Base-by-base conservation (phyloP, 2,329 filamentous ascomycete species). In the Epichloe glyceriae region DNA sequence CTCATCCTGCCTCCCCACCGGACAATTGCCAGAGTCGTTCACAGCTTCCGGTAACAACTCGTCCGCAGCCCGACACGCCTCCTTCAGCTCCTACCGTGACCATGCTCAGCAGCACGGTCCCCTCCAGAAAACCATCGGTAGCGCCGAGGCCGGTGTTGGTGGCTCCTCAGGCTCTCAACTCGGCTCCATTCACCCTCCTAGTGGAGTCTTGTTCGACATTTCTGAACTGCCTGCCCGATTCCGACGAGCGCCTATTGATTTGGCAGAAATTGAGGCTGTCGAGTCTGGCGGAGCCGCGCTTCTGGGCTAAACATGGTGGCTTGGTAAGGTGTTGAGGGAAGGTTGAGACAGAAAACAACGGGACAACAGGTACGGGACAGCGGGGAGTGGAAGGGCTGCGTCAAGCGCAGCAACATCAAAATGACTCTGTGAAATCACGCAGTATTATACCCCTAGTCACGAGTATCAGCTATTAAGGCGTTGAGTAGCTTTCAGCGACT, bases 181-280 rank as follows among this genome's bases (percentile, higher is more conserved):
- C 11, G 90, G 91, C 45, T 71, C 86, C 12, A 74, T 97, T 54
- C 66, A 77, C 58, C 77, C 90, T 38, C 76, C 77, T 53, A 70
- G 80, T 61, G 91, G 91, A 59, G 73, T 88, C 67, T 88, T 78
- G 69, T 96, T 95, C 65, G 93, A 97, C 69, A 82, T 89, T 60
- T 86, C 81, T 59, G 86, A 98, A 71, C 82, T 98, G 22, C 91
- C 93, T 17, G 66, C 74, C 55, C 81, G 91, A 61, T 98, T 96
- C 79, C 81, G 83, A 62, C 79, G 88, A 57, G 73, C 79, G 46
- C 78, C 81, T 12, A 86, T 90, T 70, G 83, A 79, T 38, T 70
- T 83, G 59, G 82, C 83, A 42, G 93, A 98, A 78, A 98, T 98
- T 54, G 93, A 97, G 68, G 90, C 89, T 20, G 79, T 98, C 62